Base-by-base conservation (phyloP, 805 yeast species). In the Brettanomyces naardenensis region DNA sequence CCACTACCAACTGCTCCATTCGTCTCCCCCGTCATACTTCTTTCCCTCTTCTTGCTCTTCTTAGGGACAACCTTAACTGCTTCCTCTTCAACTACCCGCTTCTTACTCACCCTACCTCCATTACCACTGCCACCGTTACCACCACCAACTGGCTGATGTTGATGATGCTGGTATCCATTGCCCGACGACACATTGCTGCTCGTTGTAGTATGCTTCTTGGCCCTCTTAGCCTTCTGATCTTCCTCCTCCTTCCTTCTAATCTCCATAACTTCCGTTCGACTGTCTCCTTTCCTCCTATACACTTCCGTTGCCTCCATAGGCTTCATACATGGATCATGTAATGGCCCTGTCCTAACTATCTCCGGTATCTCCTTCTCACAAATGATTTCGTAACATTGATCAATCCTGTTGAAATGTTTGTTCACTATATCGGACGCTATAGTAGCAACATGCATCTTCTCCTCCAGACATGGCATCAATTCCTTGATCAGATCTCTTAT, bases 361-460 rank as follows among this genome's bases (percentile, higher is more conserved):
- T 80, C 83, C 1, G 97, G 97, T 20, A 92, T 79, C 61, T 92
- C 98, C 49, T 73, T 67, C 49, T 78, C 76, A 40, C 71, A 65
- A 33, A 81, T 62, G 19, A 90, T 82, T 34, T 82, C 83, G 64
- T 76, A 89, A 53, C 85, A 95, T 47, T 81, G 75, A 53, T 89
- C 84, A 45, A 92, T 69, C 36, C 97, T 68, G 36, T 68, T 70
- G 39, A 86, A 62, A 51, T 86, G 83, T 41, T 79, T 75, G 22
- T 69, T 63, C 33, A 88, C 70, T 10, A 80, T 71, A 49, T 89
- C 97, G 22, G 85, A 72, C 18, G 97, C 96, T 28, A 86, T 80
- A 1, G 90, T 80, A 4, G 97, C 90, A 30, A 92, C 96, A 58
- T 90, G 97, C 94, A 92, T 87, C 61, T 92, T 92, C 57, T 92